phyloP scores from a whole-genome alignment of 805 yeast genomes.

The Monosporozyma siamensis region DNA sequence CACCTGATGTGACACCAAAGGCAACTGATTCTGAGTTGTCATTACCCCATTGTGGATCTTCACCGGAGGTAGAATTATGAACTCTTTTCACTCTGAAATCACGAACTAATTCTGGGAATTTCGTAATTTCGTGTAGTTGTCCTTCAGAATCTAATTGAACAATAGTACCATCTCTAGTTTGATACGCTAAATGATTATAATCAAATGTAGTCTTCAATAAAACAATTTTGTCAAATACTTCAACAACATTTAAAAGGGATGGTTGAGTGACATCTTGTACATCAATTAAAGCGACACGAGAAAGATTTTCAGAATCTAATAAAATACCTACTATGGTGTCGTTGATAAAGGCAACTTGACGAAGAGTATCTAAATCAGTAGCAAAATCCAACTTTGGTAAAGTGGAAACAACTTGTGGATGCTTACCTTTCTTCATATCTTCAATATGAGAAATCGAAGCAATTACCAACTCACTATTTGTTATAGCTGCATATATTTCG shows the following conservation, averaged over 20 bases:
- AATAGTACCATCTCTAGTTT: slow-evolving; percentile 57
- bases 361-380: slow-evolving; percentile 37
- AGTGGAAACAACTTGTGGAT: slow-evolving; percentile 35
- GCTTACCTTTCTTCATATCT: slow-evolving; percentile 39
- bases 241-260: slow-evolving; percentile 33
- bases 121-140: slow-evolving; percentile 31
- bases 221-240: slow-evolving; percentile 43
- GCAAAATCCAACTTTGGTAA: slow-evolving; percentile 32
- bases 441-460: slow-evolving; percentile 38
- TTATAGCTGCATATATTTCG: slow-evolving; percentile 47
- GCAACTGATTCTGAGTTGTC: slow-evolving; percentile 32
- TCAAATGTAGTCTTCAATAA: slow-evolving; percentile 47
- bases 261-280: slow-evolving; percentile 37
- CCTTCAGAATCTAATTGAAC: slow-evolving; percentile 33
- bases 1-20: slow-evolving; percentile 69
- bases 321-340: slow-evolving; percentile 49
- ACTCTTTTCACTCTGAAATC: slow-evolving; percentile 42
- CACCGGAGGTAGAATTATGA: slow-evolving; percentile 13
- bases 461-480: slow-evolving; percentile 38
- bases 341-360: slow-evolving; percentile 55
- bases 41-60: slow-evolving; percentile 24
- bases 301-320: slow-evolving; percentile 42
- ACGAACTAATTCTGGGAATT: slow-evolving; percentile 63
- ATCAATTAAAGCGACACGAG: slow-evolving; percentile 45
- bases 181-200: slow-evolving; percentile 43